phyloP scores from a whole-genome alignment of 768 basidiomycete species.

The Rhizopogon vesiculosus region DNA sequence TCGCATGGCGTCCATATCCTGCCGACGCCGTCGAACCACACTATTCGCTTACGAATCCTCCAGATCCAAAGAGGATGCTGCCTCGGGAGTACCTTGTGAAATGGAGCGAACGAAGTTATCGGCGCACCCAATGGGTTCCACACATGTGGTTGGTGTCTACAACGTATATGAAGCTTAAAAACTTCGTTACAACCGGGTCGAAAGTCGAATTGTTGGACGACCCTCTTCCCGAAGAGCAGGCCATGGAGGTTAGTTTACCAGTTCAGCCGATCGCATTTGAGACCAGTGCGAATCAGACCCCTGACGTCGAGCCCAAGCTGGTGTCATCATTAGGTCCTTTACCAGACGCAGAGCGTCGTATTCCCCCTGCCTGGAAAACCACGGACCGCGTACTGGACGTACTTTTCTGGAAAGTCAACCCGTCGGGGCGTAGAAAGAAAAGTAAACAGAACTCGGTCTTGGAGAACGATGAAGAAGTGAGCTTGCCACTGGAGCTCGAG shows the following conservation, averaged over 20 bases:
- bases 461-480: conserved; percentile 24
- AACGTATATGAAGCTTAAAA: conserved; percentile 61
- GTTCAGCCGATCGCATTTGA: conserved; percentile 33
- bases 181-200: conserved; percentile 69
- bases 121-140: conserved; percentile 83
- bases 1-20: conserved; percentile 89
- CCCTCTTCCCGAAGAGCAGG: conserved; percentile 26
- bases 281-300: conserved; percentile 31
- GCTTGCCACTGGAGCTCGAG: conserved; percentile 10
- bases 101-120: conserved; percentile 77
- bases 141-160: conserved; percentile 85
- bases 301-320: conserved; percentile 26
- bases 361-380: conserved; percentile 81
- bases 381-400: conserved; percentile 91
- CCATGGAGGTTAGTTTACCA: conserved; percentile 24
- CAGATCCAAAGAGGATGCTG: conserved; percentile 53
- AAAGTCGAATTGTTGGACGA: conserved; percentile 61
- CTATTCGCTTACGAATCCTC: conserved; percentile 31
- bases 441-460: conserved; percentile 11
- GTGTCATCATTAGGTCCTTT: conserved; percentile 33
- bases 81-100: conserved; percentile 95
- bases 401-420: conserved; percentile 50
- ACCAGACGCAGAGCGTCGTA: conserved; percentile 66
- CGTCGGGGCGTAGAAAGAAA: conserved; percentile 15
- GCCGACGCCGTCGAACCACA: conserved; percentile 53